Percentiles rank a stretch among this genome's conserved stretches.
Evolutionary conservation across 2,329 filamentous ascomycete species (phyloP).

Genomic region (Lecanosticta acicola): DNA sequence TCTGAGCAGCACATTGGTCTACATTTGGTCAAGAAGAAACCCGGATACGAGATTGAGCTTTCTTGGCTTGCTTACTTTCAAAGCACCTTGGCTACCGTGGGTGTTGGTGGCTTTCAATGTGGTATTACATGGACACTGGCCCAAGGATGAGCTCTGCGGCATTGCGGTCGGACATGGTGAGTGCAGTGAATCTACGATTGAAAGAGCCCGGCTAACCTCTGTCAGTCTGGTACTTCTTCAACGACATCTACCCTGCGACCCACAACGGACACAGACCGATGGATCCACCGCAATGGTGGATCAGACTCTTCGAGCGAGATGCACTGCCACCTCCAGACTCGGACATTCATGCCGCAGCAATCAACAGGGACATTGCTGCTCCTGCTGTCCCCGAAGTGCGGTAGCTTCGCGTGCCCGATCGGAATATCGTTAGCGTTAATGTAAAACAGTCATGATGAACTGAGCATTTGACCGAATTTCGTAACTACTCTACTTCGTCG

Average conservation of each 20-base stretch:
- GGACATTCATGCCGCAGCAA: conserved; percentile 28
- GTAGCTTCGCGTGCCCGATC: no score
- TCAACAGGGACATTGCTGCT: conserved; percentile 27
- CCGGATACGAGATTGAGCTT: conserved; percentile 79
- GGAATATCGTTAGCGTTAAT: no score
- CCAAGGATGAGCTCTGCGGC: conserved; percentile 94
- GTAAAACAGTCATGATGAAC: no score
- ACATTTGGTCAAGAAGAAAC: conserved; percentile 95
- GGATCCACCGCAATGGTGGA: conserved; percentile 87
- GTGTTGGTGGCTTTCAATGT: conserved; percentile 90
- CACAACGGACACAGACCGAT: conserved; percentile 79
- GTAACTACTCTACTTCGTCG: not conserved
- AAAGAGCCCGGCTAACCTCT: conserved; percentile 5
- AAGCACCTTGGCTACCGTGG: conserved; percentile 92
- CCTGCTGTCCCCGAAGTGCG: conserved; percentile 26
- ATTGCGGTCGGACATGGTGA: conserved; percentile 79
- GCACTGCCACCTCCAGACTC: conserved; percentile 20
- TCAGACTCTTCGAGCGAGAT: conserved; percentile 65
- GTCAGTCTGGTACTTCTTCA: conserved; percentile 91
- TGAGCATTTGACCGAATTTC: no score
- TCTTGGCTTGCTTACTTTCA: conserved; percentile 81
- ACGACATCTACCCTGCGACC: conserved; percentile 88
- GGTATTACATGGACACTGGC: conserved; percentile 80
- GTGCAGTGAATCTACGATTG: conserved; percentile 18
- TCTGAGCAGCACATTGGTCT: conserved; percentile 86